Conservation (phyloP, 225 moss, liverwort and hornwort species). For the Takakia lepidozioides region DNA sequence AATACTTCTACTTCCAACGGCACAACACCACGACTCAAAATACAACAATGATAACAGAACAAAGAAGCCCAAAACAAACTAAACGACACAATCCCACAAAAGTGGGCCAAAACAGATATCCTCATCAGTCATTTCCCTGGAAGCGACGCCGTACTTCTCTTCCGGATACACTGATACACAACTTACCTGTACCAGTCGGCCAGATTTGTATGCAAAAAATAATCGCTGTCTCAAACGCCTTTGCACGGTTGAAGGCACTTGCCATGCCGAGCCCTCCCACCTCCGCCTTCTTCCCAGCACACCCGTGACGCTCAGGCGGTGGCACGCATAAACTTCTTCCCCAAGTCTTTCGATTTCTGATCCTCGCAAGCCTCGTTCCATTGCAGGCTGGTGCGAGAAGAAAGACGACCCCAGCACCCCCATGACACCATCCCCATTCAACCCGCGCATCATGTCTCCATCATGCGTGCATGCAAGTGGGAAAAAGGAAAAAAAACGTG, state of each 20-base stretch:
- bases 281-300: neutral
- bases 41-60: too few species aligned
- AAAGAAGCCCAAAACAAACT: too few species aligned
- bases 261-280: slow-evolving; percentile 6
- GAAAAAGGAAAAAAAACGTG: too few species aligned
- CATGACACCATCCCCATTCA: neutral
- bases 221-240: slow-evolving; percentile 7
- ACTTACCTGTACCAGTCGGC: slow-evolving; percentile 2
- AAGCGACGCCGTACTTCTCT: neutral
- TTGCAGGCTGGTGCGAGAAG: neutral
- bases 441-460: neutral
- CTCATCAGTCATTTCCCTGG: too few species aligned
- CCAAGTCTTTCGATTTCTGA: neutral
- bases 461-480: neutral
- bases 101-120: too few species aligned
- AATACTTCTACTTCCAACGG: neutral
- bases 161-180: neutral
- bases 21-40: neutral
- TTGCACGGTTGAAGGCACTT: slow-evolving; percentile 6
- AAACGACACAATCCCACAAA: too few species aligned
- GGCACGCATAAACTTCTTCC: neutral
- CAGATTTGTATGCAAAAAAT: slow-evolving; percentile 10
- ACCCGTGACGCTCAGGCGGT: neutral
- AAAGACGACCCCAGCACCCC: neutral
- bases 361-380: neutral